Evolutionary conservation across 768 basidiomycete species (phyloP).

Genomic region (Lenzites betulinus): DNA sequence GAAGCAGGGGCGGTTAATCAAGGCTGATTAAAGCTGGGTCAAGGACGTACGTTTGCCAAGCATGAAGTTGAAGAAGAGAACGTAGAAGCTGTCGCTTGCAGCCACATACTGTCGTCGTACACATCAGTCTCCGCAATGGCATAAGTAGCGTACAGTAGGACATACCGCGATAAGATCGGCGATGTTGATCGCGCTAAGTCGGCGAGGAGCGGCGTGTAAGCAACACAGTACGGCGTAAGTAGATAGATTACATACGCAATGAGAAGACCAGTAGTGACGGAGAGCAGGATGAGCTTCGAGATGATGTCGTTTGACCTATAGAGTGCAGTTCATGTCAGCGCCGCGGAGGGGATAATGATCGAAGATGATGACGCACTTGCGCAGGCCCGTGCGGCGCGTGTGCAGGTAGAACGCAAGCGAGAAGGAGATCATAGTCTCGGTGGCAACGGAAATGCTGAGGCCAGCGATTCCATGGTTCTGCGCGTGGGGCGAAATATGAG

Average conservation of each 20-base stretch:
- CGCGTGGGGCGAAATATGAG: no score
- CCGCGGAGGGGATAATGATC: not conserved
- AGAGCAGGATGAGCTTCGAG: not conserved
- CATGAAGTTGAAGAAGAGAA: conserved; percentile 11
- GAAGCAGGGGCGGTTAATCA: no score
- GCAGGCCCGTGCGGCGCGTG: conserved; percentile 1
- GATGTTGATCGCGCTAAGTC: not conserved
- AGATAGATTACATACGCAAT: not conserved
- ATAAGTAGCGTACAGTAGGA: not conserved
- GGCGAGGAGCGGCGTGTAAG: not conserved
- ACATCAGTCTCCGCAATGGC: not conserved
- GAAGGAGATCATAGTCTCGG: not conserved
- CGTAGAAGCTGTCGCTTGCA: not conserved
- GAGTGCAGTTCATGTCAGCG: not conserved
- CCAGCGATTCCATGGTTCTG: not conserved
- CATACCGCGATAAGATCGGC: not conserved
- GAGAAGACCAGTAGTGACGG: conserved; percentile 2
- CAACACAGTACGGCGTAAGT: no score
- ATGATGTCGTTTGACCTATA: conserved; percentile 4
- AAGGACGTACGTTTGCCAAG: conserved; percentile 1
- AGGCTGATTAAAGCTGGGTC: not conserved
- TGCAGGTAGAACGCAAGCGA: conserved; percentile 1
- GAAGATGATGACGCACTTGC: not conserved
- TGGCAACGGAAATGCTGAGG: not conserved
- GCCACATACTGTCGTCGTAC: not conserved